These are phyloP conservation scores for Plantago lanceolata DNA, from an alignment of 305 asterid species.

Conservation along the genomic window DNA sequence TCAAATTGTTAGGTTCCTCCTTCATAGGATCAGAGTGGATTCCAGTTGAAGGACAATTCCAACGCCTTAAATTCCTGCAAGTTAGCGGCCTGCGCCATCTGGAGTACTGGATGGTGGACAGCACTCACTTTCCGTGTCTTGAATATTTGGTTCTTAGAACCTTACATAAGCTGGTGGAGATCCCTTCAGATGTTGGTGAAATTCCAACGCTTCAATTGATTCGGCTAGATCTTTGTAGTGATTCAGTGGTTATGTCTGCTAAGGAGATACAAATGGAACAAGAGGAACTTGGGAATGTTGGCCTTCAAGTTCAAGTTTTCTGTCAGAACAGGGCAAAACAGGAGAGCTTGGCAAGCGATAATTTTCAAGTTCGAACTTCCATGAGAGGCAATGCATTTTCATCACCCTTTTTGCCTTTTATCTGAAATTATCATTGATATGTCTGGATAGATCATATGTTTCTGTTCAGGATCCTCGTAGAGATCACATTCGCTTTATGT, in stretches of 20 bases:
- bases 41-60: constrained; percentile 6
- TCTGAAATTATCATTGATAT: too few relatives aligned
- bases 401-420: too few relatives aligned
- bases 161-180: background rate
- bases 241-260: background rate
- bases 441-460: too few relatives aligned
- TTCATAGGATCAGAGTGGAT: constrained; percentile 1
- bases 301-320: constrained; percentile 1
- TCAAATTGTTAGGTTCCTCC: background rate
- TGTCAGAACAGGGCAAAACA: too few relatives aligned
- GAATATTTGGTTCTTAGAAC: background rate
- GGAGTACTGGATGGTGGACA: background rate
- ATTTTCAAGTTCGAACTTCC: too few relatives aligned
- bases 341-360: too few relatives aligned
- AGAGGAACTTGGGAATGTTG: background rate
- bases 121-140: background rate
- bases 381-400: too few relatives aligned
- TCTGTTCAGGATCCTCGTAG: too few relatives aligned
- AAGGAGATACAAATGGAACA: background rate
- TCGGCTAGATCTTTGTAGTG: background rate
- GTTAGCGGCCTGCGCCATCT: background rate
- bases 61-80: background rate
- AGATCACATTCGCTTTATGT: too few relatives aligned
- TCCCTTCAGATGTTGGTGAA: constrained; percentile 2
- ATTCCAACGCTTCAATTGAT: background rate